Base-by-base conservation (phyloP, 1,284 basidiomycete species). In the Pseudozyma flocculosa region DNA sequence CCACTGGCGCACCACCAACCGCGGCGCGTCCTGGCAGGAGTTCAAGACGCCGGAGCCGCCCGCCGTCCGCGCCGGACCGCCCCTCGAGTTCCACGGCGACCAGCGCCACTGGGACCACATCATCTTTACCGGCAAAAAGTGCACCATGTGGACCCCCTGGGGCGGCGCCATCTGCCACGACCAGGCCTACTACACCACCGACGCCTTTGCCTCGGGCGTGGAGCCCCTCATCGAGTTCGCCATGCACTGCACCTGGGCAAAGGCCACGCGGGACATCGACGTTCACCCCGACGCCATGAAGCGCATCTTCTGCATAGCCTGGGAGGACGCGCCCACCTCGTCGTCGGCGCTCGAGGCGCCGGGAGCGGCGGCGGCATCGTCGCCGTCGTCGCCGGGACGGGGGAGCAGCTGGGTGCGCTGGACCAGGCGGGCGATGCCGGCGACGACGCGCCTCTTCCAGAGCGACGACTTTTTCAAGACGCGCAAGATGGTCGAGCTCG, bases 121-220 rank as follows among this genome's bases (percentile, higher is more conserved):
- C 55, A 68, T 77, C 44, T 77, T 68, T 21, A 69, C 60, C 1
- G 75, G 75, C 34, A 71, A 68, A 40, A 63, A 64, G 37, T 77
- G 75, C 50, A 50, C 45, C 23, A 49, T 48, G 40, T 73, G 72
- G 70, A 64, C 68, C 4, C 73, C 72, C 2, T 71, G 67, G 70
- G 64, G 67, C 11, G 61, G 61, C 15, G 45, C 52, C 13, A 54
- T 73, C 24, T 76, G 74, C 45, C 73, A 75, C 40, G 73, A 76
- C 46, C 88, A 70, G 36, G 69, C 69, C 15, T 76, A 70, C 54
- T 70, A 70, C 44, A 77, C 75, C 17, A 59, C 54, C 26, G 60
- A 77, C 41, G 74, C 58, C 3, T 77, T 77, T 43, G 71, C 68
- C 0, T 59, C 64, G 13, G 58, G 62, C 23, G 61, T 60, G 3